Percentiles rank a stretch among this genome's conserved stretches.
These are phyloP conservation scores for Alternaria novae-zelandiae DNA, from an alignment of 2,329 filamentous ascomycete genomes.

Conservation along the genomic window DNA sequence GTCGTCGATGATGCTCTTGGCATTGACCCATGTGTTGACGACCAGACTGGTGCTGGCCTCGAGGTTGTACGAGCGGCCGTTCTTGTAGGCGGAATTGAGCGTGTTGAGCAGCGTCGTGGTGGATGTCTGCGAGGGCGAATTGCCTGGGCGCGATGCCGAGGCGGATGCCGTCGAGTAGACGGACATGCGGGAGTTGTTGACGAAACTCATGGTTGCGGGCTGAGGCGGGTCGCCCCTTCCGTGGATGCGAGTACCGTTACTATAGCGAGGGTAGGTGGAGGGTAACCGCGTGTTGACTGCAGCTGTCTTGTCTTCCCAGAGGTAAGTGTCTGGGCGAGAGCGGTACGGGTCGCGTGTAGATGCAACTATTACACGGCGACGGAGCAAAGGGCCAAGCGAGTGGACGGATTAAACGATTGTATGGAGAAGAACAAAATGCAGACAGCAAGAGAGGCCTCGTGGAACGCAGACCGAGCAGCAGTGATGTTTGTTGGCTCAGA, in stretches of 20 bases:
- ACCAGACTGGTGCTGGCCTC: conserved; percentile 91
- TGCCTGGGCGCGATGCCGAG: conserved; percentile 61
- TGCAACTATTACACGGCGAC: background rate
- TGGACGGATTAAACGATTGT: conserved; percentile 34
- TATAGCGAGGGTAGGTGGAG: conserved; percentile 9
- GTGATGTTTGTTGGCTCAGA: conserved; percentile 26
- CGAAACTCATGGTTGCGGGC: conserved; percentile 55
- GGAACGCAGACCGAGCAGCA: conserved; percentile 18
- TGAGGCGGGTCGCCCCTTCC: conserved; percentile 34
- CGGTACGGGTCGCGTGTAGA: background rate
- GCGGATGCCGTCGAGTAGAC: conserved; percentile 67
- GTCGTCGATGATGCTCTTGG: conserved; percentile 73
- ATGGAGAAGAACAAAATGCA: conserved; percentile 34
- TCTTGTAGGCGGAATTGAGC: conserved; percentile 86
- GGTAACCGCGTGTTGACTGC: conserved; percentile 27
- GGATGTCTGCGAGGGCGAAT: conserved; percentile 79
- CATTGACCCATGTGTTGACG: conserved; percentile 94
- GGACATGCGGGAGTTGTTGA: conserved; percentile 65
- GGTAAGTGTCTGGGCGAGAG: background rate
- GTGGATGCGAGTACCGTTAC: conserved; percentile 15
- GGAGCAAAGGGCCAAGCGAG: conserved; percentile 25
- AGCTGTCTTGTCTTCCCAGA: conserved; percentile 13
- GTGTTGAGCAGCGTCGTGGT: conserved; percentile 92
- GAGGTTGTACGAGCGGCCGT: conserved; percentile 80
- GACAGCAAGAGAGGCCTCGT: conserved; percentile 17